Percentiles rank a stretch among this genome's conserved stretches.
phyloP scores from a whole-genome alignment of 306 rosid species.

The Lagenaria siceraria region DNA sequence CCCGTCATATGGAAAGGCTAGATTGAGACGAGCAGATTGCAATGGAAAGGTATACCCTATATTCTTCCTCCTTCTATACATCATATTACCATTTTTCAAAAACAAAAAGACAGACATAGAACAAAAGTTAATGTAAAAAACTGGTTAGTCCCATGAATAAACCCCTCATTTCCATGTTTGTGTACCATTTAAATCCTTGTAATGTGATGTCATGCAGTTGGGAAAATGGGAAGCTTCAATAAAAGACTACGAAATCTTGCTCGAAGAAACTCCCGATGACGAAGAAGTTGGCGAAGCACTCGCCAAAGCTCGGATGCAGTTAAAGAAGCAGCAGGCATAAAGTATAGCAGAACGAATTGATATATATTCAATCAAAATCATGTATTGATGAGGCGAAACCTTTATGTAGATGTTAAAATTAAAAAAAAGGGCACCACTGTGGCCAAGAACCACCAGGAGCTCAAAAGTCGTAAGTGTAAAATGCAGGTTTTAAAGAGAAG shows the following conservation, averaged over 20 bases:
- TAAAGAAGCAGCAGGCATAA: constrained; percentile 21
- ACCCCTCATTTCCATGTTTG: not conserved
- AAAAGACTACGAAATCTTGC: constrained; percentile 55
- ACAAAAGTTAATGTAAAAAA: too few species aligned
- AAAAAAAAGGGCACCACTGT: not conserved
- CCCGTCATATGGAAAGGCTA: constrained; percentile 65
- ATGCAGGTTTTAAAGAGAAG: not conserved
- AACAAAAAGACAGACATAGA: too few species aligned
- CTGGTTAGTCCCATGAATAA: not conserved
- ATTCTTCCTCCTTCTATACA: not conserved
- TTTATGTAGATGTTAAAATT: not conserved
- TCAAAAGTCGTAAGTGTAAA: not conserved
- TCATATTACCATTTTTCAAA: not conserved
- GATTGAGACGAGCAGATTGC: constrained; percentile 80
- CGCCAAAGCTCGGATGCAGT: constrained; percentile 31
- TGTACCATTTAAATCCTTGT: not conserved
- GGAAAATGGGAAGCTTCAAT: constrained; percentile 64
- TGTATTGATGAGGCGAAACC: not conserved
- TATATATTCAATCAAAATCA: not conserved
- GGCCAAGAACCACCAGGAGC: not conserved
- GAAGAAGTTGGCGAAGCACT: constrained; percentile 38
- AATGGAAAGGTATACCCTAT: constrained; percentile 47
- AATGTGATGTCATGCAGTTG: constrained; percentile 30
- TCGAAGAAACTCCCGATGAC: constrained; percentile 36
- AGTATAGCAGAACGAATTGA: not conserved